A percentile compares a stretch with the other conserved stretches of the same genome.
Evolutionary conservation across 352 stramenopile species (phyloP).

Genomic region (Globisporangium paroecandrum): DNA sequence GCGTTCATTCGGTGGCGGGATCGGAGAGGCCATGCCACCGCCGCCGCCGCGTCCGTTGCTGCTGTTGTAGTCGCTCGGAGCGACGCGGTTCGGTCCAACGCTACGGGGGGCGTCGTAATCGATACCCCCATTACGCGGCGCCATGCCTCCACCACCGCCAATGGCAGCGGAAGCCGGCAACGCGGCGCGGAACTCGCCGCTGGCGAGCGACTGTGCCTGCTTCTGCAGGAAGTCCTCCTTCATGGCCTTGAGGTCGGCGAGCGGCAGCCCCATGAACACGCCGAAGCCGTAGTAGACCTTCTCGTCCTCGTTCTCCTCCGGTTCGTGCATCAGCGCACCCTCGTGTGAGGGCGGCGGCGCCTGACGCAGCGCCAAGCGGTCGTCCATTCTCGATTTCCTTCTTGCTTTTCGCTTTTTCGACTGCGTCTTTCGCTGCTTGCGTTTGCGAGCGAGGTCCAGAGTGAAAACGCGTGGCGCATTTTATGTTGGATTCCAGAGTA

Average conservation of each 20-base stretch:
- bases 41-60: conserved; percentile 6
- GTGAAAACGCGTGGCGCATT: neutral
- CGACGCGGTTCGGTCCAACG: neutral
- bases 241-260: conserved; percentile 82
- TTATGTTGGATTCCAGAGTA: too few species aligned
- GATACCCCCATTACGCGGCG: neutral
- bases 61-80: neutral
- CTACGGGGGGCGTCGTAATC: neutral
- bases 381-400: conserved; percentile 17
- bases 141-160: neutral
- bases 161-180: conserved; percentile 6
- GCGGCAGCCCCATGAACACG: conserved; percentile 83
- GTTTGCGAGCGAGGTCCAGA: neutral
- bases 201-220: conserved; percentile 31
- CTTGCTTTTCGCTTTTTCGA: neutral
- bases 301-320: conserved; percentile 67
- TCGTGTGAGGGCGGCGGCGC: neutral
- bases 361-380: conserved; percentile 18
- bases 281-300: conserved; percentile 89
- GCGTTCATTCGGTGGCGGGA: conserved; percentile 10
- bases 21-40: neutral
- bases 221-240: conserved; percentile 76
- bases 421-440: neutral
- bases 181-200: conserved; percentile 18
- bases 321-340: conserved; percentile 21